phyloP scores from a whole-genome alignment of 768 basidiomycete species.

The Symmetrospora coprosmae region DNA sequence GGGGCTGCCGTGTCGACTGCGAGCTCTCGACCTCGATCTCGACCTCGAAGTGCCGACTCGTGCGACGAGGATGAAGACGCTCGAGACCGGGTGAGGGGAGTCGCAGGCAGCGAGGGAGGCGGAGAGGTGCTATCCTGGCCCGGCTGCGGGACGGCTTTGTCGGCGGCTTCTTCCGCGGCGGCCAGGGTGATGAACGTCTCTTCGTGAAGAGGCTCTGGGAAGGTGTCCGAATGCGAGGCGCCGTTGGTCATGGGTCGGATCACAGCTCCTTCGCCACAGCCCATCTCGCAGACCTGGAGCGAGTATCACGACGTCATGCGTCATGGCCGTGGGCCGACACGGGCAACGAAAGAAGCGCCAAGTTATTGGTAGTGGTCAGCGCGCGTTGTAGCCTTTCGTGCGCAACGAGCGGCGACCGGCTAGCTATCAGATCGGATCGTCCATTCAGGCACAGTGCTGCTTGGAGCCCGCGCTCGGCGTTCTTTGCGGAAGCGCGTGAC shows the following conservation, averaged over 20 bases:
- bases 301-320: too few species aligned
- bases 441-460: too few species aligned
- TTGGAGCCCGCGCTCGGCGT: too few species aligned
- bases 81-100: background rate
- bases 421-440: too few species aligned
- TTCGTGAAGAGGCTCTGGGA: background rate
- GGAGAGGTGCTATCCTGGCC: background rate
- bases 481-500: too few species aligned
- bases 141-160: background rate
- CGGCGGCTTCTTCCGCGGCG: background rate
- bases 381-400: too few species aligned
- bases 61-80: background rate
- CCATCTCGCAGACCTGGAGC: constrained; percentile 20
- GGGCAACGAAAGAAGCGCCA: too few species aligned
- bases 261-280: constrained; percentile 10
- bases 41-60: background rate
- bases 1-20: background rate
- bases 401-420: too few species aligned
- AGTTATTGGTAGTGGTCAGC: too few species aligned
- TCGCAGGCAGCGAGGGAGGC: background rate
- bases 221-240: constrained; percentile 5
- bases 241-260: constrained; percentile 14
- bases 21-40: background rate
- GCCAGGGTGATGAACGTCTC: background rate
- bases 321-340: too few species aligned